Evolutionary conservation across 2,329 filamentous ascomycete genomes (phyloP).

Genomic region (Pyrenophora seminiperda): DNA sequence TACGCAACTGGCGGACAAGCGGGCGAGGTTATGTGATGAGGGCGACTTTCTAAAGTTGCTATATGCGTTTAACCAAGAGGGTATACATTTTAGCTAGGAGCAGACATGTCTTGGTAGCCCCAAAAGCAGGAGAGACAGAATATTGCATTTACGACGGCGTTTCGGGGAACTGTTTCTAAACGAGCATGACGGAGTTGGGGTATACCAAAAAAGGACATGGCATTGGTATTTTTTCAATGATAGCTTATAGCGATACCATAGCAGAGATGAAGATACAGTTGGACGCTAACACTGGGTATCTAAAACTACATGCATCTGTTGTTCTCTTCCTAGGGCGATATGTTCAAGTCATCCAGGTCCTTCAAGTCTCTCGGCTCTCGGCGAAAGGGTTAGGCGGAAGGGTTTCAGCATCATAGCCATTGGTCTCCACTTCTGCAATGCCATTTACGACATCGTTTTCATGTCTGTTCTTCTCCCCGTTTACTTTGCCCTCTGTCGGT

Average conservation of each 20-base stretch:
- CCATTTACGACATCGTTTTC: not conserved
- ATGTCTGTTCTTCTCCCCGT: not conserved
- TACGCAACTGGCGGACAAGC: conserved; percentile 78
- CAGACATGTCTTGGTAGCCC: not conserved
- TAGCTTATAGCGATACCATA: not conserved
- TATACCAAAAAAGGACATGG: conserved; percentile 2
- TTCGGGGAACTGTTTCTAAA: not conserved
- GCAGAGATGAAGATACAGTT: not conserved
- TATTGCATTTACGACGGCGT: conserved; percentile 9
- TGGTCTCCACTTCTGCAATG: conserved; percentile 4
- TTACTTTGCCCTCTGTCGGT: conserved; percentile 1
- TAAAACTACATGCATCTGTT: not conserved
- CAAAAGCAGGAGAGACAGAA: too few species aligned
- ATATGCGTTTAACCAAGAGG: conserved; percentile 85
- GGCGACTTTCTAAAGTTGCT: conserved; percentile 86
- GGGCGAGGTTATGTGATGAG: conserved; percentile 86
- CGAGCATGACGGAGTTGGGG: not conserved
- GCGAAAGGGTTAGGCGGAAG: conserved; percentile 31
- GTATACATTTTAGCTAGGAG: conserved; percentile 80
- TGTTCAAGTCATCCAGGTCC: too few species aligned
- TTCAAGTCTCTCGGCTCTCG: conserved; percentile 10
- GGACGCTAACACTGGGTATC: conserved; percentile 12
- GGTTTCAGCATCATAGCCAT: conserved; percentile 26
- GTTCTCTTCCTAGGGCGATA: too few species aligned
- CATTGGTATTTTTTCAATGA: not conserved